Evolutionary conservation across 805 yeast species (phyloP), one percentile per base, ranked within the genome.

Genomic region (Barnettozyma salicaria): DNA sequence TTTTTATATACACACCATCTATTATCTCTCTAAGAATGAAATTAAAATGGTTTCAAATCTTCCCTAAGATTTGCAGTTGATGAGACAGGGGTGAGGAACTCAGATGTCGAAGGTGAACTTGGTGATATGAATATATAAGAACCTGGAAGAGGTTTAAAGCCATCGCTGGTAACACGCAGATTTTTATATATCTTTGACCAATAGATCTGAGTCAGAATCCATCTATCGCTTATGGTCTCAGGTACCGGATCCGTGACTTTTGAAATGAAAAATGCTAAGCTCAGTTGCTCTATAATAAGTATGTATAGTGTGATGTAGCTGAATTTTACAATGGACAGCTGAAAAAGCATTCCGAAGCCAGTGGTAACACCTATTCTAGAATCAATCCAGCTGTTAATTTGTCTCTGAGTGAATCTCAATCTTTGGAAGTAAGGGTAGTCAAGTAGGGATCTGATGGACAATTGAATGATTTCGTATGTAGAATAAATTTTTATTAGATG

Each of bases 261-360:
- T 14, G 31, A 26, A 9, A 48, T 34, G 24, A 50, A 41, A 25
- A 36, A 48, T 13, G 53, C 32, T 3, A 45, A 20, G 22, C 48
- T 39, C 8, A 47, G 25, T 23, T 47, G 51, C 27, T 48, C 45
- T 3, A 48, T 11, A 6, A 47, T 13, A 14, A 50, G n/a, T 4
- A 47, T 19, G 8, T 36, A 24, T 13, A 48, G 23, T 6, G 46
- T 23, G 3, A 46, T 32, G 20, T 46, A 43, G 5, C 24, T 30
- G 11, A 49, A 33, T 12, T 37, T 12, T 8, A 24, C 14, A 7
- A 21, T 13, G 1, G 41, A 28, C 7, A 37, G 1, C 7, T 32
- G 44, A 29, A 46, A 48, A 7, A 41, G 20, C 1, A 41, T 13
- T 5, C 51, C 48, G 24, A 48, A 45, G 2, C 55, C 55, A 24